Percentiles rank a stretch among this genome's conserved stretches.
Conservation (phyloP, 805 yeast genomes). For the Candida montana region DNA sequence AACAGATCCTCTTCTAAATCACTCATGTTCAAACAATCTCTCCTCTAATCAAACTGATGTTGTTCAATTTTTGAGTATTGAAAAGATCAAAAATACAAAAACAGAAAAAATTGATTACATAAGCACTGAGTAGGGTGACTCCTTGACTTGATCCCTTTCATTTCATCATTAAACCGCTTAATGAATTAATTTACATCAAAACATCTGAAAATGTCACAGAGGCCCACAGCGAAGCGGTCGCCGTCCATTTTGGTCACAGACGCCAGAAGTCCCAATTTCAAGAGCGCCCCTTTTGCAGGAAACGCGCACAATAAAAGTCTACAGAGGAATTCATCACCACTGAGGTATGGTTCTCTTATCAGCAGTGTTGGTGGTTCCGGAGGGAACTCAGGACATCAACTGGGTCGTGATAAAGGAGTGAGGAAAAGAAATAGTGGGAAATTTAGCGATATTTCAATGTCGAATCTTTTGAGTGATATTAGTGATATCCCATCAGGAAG, state of each 20-base stretch:
- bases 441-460: conserved; percentile 77
- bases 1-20: conserved; percentile 92
- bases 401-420: conserved; percentile 7
- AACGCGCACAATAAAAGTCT: conserved; percentile 27
- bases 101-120: too few species aligned
- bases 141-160: too few species aligned
- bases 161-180: too few species aligned
- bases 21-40: too few species aligned
- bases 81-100: not conserved
- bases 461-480: conserved; percentile 67
- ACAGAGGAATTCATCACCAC: not conserved
- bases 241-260: conserved; percentile 94
- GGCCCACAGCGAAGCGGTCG: conserved; percentile 76
- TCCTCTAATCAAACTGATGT: too few species aligned
- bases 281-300: conserved; percentile 78
- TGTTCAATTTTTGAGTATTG: not conserved
- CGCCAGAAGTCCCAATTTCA: conserved; percentile 53
- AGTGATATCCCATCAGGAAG: conserved; percentile 83
- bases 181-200: too few species aligned
- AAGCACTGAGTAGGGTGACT: too few species aligned
- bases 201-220: conserved; percentile 27
- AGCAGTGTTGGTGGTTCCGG: not conserved
- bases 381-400: too few species aligned
- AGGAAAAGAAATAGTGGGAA: conserved; percentile 28
- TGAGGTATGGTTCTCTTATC: conserved; percentile 1